A percentile compares a stretch with the other conserved stretches of the same genome.
These are phyloP conservation scores for Acrodontium crateriforme DNA, from an alignment of 2,329 filamentous ascomycete genomes.

Conservation along the genomic window DNA sequence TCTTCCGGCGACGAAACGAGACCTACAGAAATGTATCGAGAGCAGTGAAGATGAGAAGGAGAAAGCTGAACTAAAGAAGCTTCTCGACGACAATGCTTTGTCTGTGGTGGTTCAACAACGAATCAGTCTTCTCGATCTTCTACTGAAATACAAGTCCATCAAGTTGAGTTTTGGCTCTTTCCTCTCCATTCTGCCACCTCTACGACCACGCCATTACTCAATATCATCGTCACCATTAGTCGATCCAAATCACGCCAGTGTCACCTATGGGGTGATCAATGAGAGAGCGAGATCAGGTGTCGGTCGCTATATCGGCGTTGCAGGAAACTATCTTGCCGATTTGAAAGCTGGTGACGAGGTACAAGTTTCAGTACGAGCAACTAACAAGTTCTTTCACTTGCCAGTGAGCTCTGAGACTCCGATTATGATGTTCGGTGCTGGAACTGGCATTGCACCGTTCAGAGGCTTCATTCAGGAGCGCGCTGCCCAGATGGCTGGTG, in stretches of 20 bases:
- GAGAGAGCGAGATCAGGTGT: constrained; percentile 11
- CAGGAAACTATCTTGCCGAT: constrained; percentile 28
- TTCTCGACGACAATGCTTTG: constrained; percentile 26
- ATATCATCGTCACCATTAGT: constrained; percentile 22
- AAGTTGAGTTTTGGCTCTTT: constrained; percentile 52
- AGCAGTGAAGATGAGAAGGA: constrained; percentile 35
- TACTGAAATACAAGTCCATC: constrained; percentile 48
- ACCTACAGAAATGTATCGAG: constrained; percentile 37
- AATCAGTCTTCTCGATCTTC: constrained; percentile 52
- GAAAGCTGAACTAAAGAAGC: constrained; percentile 35
- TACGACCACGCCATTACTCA: constrained; percentile 38
- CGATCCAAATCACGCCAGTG: constrained; percentile 21
- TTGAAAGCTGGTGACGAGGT: constrained; percentile 28
- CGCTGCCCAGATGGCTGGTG: constrained; percentile 30
- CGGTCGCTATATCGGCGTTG: constrained; percentile 29
- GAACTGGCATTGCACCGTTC: constrained; percentile 94
- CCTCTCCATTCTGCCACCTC: constrained; percentile 58
- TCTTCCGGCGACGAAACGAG: constrained; percentile 56
- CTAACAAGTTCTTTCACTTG: constrained; percentile 30
- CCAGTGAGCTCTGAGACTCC: constrained; percentile 29
- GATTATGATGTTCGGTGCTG: constrained; percentile 32
- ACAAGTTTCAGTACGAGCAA: constrained; percentile 29
- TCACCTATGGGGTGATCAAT: constrained; percentile 50
- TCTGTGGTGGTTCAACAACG: constrained; percentile 24
- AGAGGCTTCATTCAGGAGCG: constrained; percentile 94